phyloP scores from a whole-genome alignment of 345 rosid species.

The Ceriops zippeliana region DNA sequence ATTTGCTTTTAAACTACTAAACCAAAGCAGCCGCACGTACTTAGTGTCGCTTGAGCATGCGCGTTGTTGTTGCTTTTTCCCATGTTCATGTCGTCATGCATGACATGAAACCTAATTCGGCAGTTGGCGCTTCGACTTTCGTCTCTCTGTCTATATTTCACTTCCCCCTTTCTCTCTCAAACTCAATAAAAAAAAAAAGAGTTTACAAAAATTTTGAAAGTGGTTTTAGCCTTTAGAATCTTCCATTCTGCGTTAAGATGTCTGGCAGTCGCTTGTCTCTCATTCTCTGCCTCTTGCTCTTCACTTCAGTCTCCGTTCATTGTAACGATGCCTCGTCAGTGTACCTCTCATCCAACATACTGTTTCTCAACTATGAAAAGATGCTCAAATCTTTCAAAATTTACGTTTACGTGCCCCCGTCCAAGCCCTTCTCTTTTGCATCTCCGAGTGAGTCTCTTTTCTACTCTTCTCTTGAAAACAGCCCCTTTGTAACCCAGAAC shows the following conservation, averaged over 20 bases:
- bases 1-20: no score
- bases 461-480: conserved; percentile 39
- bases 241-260: conserved; percentile 14
- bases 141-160: not conserved
- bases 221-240: not conserved
- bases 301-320: not conserved
- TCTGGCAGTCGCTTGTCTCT: not conserved
- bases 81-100: no score
- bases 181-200: not conserved
- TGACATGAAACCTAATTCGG: no score
- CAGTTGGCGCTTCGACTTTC: not conserved
- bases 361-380: conserved; percentile 34
- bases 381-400: conserved; percentile 46
- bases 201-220: not conserved
- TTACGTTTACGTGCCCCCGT: conserved; percentile 38
- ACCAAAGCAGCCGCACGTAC: no score
- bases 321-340: conserved; percentile 19
- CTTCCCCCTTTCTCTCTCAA: not conserved
- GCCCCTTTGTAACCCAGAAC: conserved; percentile 36
- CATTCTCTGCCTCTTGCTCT: conserved; percentile 8
- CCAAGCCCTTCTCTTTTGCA: conserved; percentile 19
- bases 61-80: no score
- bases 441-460: conserved; percentile 41
- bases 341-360: conserved; percentile 41
- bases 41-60: no score